Evolutionary conservation across 345 rosid genomes (phyloP).

Genomic region (Populus pruinosa): DNA sequence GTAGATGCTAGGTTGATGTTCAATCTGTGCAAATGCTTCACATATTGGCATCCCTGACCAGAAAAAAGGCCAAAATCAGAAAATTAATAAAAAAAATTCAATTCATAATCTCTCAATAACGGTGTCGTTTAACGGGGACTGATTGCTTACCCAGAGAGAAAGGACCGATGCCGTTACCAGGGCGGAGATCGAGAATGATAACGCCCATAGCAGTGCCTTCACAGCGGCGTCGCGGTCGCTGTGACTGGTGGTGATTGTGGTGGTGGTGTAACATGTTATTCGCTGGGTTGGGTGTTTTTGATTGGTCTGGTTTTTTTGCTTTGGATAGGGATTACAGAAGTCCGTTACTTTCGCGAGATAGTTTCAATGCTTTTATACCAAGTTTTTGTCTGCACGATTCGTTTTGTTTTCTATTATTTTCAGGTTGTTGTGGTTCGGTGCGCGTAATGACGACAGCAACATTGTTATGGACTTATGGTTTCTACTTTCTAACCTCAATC

Average conservation of each 20-base stretch:
- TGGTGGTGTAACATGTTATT: conserved; percentile 14
- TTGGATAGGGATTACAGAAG: too few relatives aligned
- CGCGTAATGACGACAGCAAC: too few relatives aligned
- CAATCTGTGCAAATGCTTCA: conserved; percentile 89
- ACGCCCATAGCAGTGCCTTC: conserved; percentile 99
- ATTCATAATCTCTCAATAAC: neutral
- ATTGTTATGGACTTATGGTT: too few relatives aligned
- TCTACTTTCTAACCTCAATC: too few relatives aligned
- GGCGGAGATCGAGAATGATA: conserved; percentile 89
- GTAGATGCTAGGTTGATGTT: conserved; percentile 89
- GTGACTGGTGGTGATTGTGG: conserved; percentile 21
- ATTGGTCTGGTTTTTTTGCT: too few relatives aligned
- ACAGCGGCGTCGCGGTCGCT: conserved; percentile 71
- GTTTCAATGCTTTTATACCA: too few relatives aligned
- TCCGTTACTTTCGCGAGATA: too few relatives aligned
- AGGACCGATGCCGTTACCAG: conserved; percentile 91
- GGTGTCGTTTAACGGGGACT: too few relatives aligned
- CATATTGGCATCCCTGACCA: conserved; percentile 81
- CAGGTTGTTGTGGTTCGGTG: too few relatives aligned
- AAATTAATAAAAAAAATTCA: neutral
- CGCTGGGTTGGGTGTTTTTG: too few relatives aligned
- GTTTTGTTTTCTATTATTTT: too few relatives aligned
- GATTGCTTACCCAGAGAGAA: conserved; percentile 65
- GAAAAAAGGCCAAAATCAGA: conserved; percentile 10
- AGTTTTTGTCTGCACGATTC: too few relatives aligned